A percentile compares a stretch with the other conserved stretches of the same genome.
Evolutionary conservation across 2,329 filamentous ascomycete species (phyloP).

Genomic region (Remersonia thermophila): DNA sequence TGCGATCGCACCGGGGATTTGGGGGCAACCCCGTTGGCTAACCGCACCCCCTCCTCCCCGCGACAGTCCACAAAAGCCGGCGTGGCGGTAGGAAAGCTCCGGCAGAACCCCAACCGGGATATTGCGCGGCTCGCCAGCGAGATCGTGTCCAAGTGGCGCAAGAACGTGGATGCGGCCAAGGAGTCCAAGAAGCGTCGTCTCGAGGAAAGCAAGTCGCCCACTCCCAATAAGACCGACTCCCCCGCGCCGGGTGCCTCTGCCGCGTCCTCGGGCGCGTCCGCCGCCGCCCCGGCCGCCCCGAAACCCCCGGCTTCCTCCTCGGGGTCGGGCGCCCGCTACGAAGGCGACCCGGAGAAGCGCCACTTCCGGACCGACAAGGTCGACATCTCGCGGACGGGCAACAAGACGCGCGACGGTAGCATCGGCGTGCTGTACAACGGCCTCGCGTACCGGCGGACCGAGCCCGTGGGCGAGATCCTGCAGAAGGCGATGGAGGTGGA

Average conservation of each 20-base stretch:
- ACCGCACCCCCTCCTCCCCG: too few relatives aligned
- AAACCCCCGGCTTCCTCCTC: conserved; percentile 12
- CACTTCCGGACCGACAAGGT: conserved; percentile 73
- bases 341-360: conserved; percentile 64
- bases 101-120: conserved; percentile 66
- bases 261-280: too few relatives aligned
- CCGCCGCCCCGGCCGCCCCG: too few relatives aligned
- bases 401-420: conserved; percentile 65
- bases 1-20: too few relatives aligned
- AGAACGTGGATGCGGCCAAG: conserved; percentile 53
- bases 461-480: conserved; percentile 59
- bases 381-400: conserved; percentile 62
- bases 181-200: conserved; percentile 32
- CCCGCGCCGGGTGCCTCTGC: conserved; percentile 26
- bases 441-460: conserved; percentile 57
- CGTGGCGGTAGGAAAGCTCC: conserved; percentile 72
- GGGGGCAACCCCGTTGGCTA: too few relatives aligned
- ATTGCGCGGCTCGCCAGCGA: conserved; percentile 66
- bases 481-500: conserved; percentile 73
- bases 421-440: conserved; percentile 92
- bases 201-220: conserved; percentile 23
- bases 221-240: conserved; percentile 37
- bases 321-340: conserved; percentile 34
- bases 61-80: conserved; percentile 72
- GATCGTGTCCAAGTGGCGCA: conserved; percentile 81